Conservation (phyloP, 441 rosid species). For the Populus hybrid region DNA sequence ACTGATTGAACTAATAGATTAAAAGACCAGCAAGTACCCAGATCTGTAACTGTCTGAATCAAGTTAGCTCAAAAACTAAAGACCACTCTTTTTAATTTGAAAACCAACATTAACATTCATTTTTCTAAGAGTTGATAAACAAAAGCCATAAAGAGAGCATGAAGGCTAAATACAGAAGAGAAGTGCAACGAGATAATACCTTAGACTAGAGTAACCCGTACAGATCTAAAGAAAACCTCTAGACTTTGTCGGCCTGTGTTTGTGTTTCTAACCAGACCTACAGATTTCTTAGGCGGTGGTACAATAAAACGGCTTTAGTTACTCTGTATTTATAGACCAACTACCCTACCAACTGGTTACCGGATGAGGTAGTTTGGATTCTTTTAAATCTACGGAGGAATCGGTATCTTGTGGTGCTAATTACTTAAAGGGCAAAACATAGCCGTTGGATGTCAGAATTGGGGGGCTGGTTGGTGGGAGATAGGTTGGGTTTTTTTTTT, state of each 20-base stretch:
- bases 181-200: slow-evolving; percentile 11
- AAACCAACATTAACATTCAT: background rate
- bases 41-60: slow-evolving; percentile 24
- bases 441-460: slow-evolving; percentile 37
- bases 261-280: slow-evolving; percentile 22
- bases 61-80: background rate
- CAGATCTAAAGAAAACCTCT: slow-evolving; percentile 15
- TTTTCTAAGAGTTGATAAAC: background rate
- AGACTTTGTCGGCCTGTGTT: background rate
- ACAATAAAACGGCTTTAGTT: background rate
- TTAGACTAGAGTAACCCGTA: slow-evolving; percentile 1
- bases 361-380: slow-evolving; percentile 23
- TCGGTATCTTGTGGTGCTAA: background rate
- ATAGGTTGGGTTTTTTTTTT: background rate
- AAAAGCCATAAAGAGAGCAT: background rate
- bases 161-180: background rate
- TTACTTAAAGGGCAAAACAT: background rate
- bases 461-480: slow-evolving; percentile 28
- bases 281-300: background rate
- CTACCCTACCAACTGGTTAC: slow-evolving; percentile 22
- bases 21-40: slow-evolving; percentile 4
- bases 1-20: background rate
- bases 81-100: background rate
- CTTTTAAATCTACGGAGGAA: background rate
- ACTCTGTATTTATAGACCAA: slow-evolving; percentile 31